A percentile compares a stretch with the other conserved stretches of the same genome.
phyloP scores from a whole-genome alignment of 805 yeast genomes.

The Saccharomycopsis sp. region DNA sequence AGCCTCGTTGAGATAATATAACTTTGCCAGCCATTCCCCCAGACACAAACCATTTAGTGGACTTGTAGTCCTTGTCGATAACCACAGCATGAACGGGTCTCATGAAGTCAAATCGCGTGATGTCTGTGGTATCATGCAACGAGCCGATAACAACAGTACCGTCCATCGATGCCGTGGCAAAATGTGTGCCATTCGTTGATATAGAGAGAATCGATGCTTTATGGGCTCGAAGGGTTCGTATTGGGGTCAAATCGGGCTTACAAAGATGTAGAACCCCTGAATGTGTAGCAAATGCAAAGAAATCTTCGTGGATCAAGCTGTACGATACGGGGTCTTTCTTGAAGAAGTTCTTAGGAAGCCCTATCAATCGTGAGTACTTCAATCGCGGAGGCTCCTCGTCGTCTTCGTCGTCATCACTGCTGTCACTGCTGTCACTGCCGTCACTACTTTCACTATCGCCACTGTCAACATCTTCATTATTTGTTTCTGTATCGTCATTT shows the following conservation, averaged over 20 bases:
- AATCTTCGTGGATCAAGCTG: slow-evolving; percentile 49
- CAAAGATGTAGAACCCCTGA: slow-evolving; percentile 74
- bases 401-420: slow-evolving; percentile 29
- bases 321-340: slow-evolving; percentile 73
- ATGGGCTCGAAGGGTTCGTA: slow-evolving; percentile 78
- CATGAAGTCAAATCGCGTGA: slow-evolving; percentile 71
- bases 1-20: slow-evolving; percentile 63
- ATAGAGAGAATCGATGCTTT: slow-evolving; percentile 75
- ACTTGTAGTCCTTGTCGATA: slow-evolving; percentile 60
- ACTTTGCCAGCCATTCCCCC: slow-evolving; percentile 92
- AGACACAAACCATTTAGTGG: slow-evolving; percentile 60
- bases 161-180: slow-evolving; percentile 89
- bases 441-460: slow-evolving; percentile 20
- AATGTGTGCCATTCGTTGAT: slow-evolving; percentile 61
- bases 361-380: slow-evolving; percentile 63
- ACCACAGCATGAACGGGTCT: slow-evolving; percentile 87
- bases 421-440: slow-evolving; percentile 20
- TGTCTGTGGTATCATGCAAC: slow-evolving; percentile 52
- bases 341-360: slow-evolving; percentile 67
- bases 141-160: slow-evolving; percentile 87
- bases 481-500: neutral
- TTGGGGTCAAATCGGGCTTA: slow-evolving; percentile 47
- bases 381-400: slow-evolving; percentile 64
- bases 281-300: slow-evolving; percentile 82
- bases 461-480: slow-evolving; percentile 3